Conservation (phyloP, 2,329 filamentous ascomycete species). For the Mariannaea elegans region DNA sequence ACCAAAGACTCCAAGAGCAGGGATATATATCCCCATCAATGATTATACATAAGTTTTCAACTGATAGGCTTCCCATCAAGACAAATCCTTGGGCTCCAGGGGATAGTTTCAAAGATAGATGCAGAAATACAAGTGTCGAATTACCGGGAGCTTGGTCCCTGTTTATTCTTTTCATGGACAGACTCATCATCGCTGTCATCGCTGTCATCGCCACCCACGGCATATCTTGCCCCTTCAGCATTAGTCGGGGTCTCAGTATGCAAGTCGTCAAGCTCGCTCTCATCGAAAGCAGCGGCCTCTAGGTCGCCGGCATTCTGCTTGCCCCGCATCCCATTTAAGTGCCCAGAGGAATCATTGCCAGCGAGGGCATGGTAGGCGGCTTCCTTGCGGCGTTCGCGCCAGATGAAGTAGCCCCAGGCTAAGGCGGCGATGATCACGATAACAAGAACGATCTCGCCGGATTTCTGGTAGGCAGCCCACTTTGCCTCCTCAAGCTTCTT, state of each 20-base stretch:
- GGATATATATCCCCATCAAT: conserved; percentile 21
- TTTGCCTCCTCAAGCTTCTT: conserved; percentile 82
- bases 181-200: conserved; percentile 50
- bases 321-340: conserved; percentile 58
- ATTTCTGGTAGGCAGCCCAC: conserved; percentile 89
- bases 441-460: conserved; percentile 84
- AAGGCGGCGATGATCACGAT: conserved; percentile 79
- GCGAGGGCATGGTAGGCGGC: conserved; percentile 63
- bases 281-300: conserved; percentile 72
- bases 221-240: conserved; percentile 59
- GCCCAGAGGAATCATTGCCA: conserved; percentile 47
- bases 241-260: conserved; percentile 59
- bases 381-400: conserved; percentile 66
- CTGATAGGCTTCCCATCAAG: background rate
- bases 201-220: conserved; percentile 60
- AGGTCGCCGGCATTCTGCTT: conserved; percentile 61
- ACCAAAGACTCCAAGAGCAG: background rate
- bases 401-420: conserved; percentile 79
- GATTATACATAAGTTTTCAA: too few species aligned
- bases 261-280: conserved; percentile 71
- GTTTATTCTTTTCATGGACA: conserved; percentile 31
- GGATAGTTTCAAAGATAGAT: background rate
- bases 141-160: conserved; percentile 7
- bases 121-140: background rate
- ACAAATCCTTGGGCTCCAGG: conserved; percentile 18